phyloP scores from a whole-genome alignment of 2,329 filamentous ascomycete genomes.

The Endothia cerciana region DNA sequence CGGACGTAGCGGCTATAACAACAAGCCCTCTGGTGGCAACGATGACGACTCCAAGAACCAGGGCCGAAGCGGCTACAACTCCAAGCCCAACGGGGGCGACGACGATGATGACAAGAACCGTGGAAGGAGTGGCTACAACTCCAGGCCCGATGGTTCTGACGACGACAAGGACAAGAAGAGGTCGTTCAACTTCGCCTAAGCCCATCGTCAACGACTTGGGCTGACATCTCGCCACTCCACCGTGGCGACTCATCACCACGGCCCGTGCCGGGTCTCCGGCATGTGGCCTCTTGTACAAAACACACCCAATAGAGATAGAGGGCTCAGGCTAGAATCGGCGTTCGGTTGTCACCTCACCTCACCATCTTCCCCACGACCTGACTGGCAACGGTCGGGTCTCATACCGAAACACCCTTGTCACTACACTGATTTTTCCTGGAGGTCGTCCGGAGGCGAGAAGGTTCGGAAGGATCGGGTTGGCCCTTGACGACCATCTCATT shows the following conservation, averaged over 20 bases:
- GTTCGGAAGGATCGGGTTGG: conserved; percentile 5
- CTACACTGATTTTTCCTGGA: conserved; percentile 16
- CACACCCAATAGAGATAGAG: conserved; percentile 22
- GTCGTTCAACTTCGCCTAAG: conserved; percentile 35
- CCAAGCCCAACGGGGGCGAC: conserved; percentile 32
- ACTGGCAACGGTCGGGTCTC: conserved; percentile 17
- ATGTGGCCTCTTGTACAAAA: conserved; percentile 18
- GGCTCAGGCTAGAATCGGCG: conserved; percentile 21
- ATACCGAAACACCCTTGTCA: conserved; percentile 20
- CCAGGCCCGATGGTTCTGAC: conserved; percentile 30
- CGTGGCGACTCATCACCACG: conserved; percentile 17
- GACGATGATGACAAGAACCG: conserved; percentile 41
- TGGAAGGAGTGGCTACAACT: conserved; percentile 54
- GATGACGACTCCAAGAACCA: conserved; percentile 42
- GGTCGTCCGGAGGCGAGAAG: neutral
- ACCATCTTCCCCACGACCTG: conserved; percentile 11
- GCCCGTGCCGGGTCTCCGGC: conserved; percentile 14
- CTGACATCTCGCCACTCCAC: conserved; percentile 18
- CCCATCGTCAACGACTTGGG: neutral
- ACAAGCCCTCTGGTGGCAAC: conserved; percentile 38
- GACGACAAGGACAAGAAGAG: conserved; percentile 37
- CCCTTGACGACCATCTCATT: conserved; percentile 7
- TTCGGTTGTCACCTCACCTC: conserved; percentile 24
- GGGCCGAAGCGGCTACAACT: conserved; percentile 54
- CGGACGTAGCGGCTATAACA: conserved; percentile 49